phyloP scores from a whole-genome alignment of 306 rosid genomes.

The Mimosa pudica region DNA sequence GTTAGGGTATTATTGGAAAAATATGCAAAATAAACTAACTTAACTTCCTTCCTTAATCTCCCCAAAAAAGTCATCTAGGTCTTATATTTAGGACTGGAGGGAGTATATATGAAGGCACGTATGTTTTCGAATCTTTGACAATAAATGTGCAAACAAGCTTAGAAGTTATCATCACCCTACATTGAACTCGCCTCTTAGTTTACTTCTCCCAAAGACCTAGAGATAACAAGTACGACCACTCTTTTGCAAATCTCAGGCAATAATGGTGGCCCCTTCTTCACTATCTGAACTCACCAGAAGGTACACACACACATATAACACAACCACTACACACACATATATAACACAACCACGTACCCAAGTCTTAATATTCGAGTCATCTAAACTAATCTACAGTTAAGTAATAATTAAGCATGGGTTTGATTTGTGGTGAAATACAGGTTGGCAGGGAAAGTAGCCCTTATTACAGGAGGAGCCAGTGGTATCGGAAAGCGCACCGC shows the following conservation, averaged over 20 bases:
- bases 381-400: neutral
- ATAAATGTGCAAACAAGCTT: too few species aligned
- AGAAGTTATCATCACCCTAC: too few species aligned
- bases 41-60: too few species aligned
- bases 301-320: neutral
- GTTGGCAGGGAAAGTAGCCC: constrained; percentile 78
- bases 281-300: neutral
- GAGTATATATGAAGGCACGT: too few species aligned
- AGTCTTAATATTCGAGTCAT: neutral
- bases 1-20: too few species aligned
- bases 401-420: neutral
- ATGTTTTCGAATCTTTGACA: too few species aligned
- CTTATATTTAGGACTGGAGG: too few species aligned
- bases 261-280: neutral
- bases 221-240: neutral
- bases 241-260: neutral
- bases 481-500: constrained; percentile 78
- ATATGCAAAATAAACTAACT: too few species aligned
- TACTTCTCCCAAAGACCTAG: neutral
- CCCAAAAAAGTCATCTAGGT: too few species aligned
- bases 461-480: constrained; percentile 90
- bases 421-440: constrained; percentile 31
- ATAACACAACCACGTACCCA: neutral
- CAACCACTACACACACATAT: neutral
- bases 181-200: neutral